These are phyloP conservation scores for Solanum pinnatisectum DNA, from an alignment of 257 asterid species.

Conservation along the genomic window DNA sequence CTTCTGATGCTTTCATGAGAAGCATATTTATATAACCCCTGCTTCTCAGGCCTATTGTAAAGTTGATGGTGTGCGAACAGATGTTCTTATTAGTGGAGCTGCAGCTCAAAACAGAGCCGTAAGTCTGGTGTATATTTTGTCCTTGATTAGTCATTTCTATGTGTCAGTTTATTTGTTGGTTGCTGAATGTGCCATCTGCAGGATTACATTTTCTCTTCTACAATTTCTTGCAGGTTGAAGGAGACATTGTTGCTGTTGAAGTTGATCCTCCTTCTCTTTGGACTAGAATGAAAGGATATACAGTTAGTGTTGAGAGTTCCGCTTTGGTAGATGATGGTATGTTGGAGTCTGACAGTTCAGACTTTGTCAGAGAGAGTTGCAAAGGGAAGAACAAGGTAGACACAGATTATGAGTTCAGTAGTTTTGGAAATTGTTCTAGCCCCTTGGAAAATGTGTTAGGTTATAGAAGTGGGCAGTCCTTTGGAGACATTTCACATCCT, in stretches of 20 bases:
- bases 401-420: constrained; percentile 5
- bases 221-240: constrained; percentile 55
- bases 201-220: constrained; percentile 7
- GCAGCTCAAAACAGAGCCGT: constrained; percentile 89
- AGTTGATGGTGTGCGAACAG: constrained; percentile 69
- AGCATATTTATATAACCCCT: background rate
- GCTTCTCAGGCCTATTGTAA: constrained; percentile 73
- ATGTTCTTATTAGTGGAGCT: constrained; percentile 53
- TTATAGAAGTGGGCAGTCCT: constrained; percentile 6
- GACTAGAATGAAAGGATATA: background rate
- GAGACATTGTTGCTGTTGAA: constrained; percentile 68
- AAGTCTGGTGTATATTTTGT: constrained; percentile 11
- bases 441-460: constrained; percentile 6
- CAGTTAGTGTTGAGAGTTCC: background rate
- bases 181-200: background rate
- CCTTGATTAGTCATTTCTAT: background rate
- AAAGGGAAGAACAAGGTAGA: constrained; percentile 39
- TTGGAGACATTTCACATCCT: constrained; percentile 13
- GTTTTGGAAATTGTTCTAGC: constrained; percentile 4
- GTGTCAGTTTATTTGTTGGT: background rate
- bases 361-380: constrained; percentile 12
- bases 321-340: constrained; percentile 11
- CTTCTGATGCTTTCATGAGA: background rate
- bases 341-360: constrained; percentile 16
- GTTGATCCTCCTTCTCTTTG: constrained; percentile 54